A percentile compares a stretch with the other conserved stretches of the same genome.
Conservation (phyloP, 176 grass and related monocot species). For the Saccharum officinarum region DNA sequence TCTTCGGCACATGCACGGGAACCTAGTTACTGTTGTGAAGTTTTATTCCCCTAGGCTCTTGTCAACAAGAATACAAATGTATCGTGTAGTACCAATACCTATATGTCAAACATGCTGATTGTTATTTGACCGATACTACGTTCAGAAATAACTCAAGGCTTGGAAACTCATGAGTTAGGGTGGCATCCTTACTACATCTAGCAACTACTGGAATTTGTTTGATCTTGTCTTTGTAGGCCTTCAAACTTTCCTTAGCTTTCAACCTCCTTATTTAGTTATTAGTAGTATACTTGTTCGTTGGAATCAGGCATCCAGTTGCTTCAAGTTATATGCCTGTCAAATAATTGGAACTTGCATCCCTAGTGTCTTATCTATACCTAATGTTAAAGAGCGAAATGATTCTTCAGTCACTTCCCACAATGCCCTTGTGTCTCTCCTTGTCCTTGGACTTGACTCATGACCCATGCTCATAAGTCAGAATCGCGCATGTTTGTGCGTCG, state of each 20-base stretch:
- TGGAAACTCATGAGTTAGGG: not conserved
- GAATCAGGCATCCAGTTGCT: not conserved
- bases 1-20: not conserved
- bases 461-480: not conserved
- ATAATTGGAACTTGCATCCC: not conserved
- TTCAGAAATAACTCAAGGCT: not conserved
- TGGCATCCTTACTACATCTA: not conserved
- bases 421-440: not conserved
- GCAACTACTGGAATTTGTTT: not conserved
- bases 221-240: not conserved
- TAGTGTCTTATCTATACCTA: not conserved
- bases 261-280: not conserved
- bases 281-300: not conserved
- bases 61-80: not conserved
- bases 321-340: not conserved
- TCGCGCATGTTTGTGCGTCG: not conserved
- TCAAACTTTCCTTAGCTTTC: not conserved
- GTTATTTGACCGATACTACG: not conserved
- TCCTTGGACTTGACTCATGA: not conserved
- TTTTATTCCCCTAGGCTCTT: not conserved
- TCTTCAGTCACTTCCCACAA: not conserved
- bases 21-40: not conserved
- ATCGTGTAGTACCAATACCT: not conserved
- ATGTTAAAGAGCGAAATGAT: not conserved
- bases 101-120: not conserved